Conservation (phyloP, 1,284 basidiomycete species). For the Gomphus bonarii region DNA sequence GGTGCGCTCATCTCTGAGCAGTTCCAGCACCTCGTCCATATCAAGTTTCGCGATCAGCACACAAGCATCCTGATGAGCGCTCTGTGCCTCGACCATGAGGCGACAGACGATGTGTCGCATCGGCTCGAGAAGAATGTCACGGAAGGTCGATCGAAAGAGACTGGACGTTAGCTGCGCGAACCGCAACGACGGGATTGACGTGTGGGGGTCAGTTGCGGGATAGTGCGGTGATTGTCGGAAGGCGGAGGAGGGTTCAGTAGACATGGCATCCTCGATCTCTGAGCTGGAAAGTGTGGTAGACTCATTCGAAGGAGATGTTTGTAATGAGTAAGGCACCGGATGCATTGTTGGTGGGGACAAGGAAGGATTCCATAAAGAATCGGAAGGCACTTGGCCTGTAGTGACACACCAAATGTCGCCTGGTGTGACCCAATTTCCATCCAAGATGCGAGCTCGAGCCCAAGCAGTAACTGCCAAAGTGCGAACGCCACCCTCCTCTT, state of each 20-base stretch:
- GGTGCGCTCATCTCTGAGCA: constrained; percentile 41
- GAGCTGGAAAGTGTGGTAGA: not conserved
- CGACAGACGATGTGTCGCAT: constrained; percentile 4
- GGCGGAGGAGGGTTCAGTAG: constrained; percentile 21
- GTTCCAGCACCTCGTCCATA: constrained; percentile 46
- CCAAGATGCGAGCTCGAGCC: constrained; percentile 58
- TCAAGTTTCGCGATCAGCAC: constrained; percentile 41
- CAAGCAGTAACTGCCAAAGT: constrained; percentile 63
- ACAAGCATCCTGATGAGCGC: constrained; percentile 26
- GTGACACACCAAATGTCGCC: constrained; percentile 49
- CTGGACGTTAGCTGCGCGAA: constrained; percentile 8
- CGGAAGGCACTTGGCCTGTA: constrained; percentile 12
- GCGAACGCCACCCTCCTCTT: constrained; percentile 46
- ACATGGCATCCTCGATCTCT: constrained; percentile 31
- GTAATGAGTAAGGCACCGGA: constrained; percentile 6
- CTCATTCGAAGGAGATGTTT: constrained; percentile 2
- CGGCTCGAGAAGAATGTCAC: constrained; percentile 8
- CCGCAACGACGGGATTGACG: constrained; percentile 5
- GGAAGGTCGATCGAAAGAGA: constrained; percentile 3
- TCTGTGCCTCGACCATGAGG: constrained; percentile 1
- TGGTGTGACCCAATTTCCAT: constrained; percentile 64
- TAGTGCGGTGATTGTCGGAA: constrained; percentile 3
- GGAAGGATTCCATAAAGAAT: constrained; percentile 25
- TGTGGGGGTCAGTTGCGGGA: not conserved
- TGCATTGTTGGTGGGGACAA: constrained; percentile 4